These are phyloP conservation scores for Axilococcus clingmanii DNA, from an alignment of 139 green algal genomes.

Conservation along the genomic window DNA sequence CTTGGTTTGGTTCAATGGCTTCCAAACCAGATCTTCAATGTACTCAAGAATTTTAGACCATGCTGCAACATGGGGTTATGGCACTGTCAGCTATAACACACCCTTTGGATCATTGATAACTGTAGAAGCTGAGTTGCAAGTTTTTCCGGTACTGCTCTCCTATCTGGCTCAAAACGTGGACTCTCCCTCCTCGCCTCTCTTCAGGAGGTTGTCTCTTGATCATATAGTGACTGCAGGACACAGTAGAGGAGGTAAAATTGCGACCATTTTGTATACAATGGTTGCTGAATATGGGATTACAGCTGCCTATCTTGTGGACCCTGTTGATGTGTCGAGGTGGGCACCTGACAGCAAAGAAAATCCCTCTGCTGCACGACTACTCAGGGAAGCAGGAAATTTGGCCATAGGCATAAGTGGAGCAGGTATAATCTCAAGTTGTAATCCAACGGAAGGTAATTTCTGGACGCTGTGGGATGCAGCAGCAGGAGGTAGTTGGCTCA, in stretches of 20 bases:
- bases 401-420: conserved; percentile 34
- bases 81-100: conserved; percentile 39
- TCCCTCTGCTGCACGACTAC: conserved; percentile 24
- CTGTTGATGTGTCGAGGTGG: conserved; percentile 36
- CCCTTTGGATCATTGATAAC: background rate
- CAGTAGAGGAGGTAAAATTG: conserved; percentile 55
- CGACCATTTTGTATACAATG: conserved; percentile 34
- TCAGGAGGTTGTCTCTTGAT: too few relatives aligned
- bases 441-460: conserved; percentile 39
- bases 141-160: background rate
- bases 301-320: conserved; percentile 47
- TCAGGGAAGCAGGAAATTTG: conserved; percentile 2
- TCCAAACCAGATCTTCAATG: conserved; percentile 19
- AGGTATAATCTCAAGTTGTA: conserved; percentile 25
- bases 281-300: conserved; percentile 10
- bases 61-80: conserved; percentile 33
- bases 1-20: conserved; percentile 21
- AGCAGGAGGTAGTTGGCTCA: conserved; percentile 16
- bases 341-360: conserved; percentile 29
- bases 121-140: background rate
- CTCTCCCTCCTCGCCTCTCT: background rate
- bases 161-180: background rate
- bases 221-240: conserved; percentile 29
- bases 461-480: conserved; percentile 11
- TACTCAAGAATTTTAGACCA: conserved; percentile 29